A percentile compares a stretch with the other conserved stretches of the same genome.
These are phyloP conservation scores for Salvia hispanica DNA, from an alignment of 257 asterid species.

Conservation along the genomic window DNA sequence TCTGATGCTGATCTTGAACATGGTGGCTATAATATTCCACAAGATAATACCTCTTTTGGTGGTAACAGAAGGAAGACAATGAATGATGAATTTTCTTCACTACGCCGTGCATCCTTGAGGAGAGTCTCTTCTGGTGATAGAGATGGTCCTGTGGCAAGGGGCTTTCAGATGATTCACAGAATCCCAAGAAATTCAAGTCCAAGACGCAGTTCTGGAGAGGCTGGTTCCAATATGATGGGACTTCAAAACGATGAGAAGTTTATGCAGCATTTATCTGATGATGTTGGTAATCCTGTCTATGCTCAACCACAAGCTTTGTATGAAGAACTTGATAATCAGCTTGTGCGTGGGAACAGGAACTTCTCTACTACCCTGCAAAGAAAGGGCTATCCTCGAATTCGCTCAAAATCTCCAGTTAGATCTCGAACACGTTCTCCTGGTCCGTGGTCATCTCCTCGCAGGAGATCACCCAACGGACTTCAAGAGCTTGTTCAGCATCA, in stretches of 20 bases:
- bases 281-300: constrained; percentile 47
- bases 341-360: constrained; percentile 51
- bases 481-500: constrained; percentile 55
- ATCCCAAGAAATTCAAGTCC: constrained; percentile 64
- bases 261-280: constrained; percentile 52
- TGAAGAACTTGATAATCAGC: constrained; percentile 57
- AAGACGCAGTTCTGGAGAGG: constrained; percentile 42
- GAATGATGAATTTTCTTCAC: constrained; percentile 55
- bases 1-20: constrained; percentile 52
- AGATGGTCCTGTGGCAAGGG: constrained; percentile 49
- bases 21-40: constrained; percentile 47
- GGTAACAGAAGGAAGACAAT: constrained; percentile 50
- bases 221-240: constrained; percentile 43
- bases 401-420: constrained; percentile 71
- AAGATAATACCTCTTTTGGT: constrained; percentile 40
- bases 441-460: constrained; percentile 72
- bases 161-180: constrained; percentile 48
- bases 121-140: constrained; percentile 63
- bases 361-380: constrained; percentile 57
- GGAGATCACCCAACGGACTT: constrained; percentile 64
- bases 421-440: constrained; percentile 72
- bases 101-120: constrained; percentile 50
- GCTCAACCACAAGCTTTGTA: constrained; percentile 49
- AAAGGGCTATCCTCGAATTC: constrained; percentile 56
- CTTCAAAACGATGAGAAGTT: constrained; percentile 50